phyloP scores from a whole-genome alignment of 192 early-diverging fungal species.

The Coemansia asiatica region DNA sequence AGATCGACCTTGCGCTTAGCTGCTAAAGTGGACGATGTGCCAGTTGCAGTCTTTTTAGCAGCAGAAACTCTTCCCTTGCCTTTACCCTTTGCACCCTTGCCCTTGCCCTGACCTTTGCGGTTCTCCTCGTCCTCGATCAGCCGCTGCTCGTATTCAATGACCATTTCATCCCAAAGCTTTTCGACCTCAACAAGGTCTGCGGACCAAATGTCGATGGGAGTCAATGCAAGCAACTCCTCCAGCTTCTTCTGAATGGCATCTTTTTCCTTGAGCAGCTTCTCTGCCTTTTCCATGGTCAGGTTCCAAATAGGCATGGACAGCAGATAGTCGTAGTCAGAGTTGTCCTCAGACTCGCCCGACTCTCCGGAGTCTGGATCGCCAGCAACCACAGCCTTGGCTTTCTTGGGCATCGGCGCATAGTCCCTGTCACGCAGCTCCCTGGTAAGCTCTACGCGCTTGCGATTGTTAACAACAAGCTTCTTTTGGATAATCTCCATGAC shows the following conservation, averaged over 20 bases:
- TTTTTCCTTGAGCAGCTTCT: constrained; percentile 72
- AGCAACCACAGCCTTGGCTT: constrained; percentile 47
- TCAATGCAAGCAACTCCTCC: constrained; percentile 59
- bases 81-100: constrained; percentile 24
- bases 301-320: constrained; percentile 88
- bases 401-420: constrained; percentile 64
- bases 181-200: constrained; percentile 83
- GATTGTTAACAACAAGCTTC: constrained; percentile 79
- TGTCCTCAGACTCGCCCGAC: constrained; percentile 24
- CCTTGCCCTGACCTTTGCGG: constrained; percentile 25
- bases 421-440: constrained; percentile 67
- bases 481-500: constrained; percentile 86
- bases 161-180: constrained; percentile 72
- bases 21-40: neutral
- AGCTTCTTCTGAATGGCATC: constrained; percentile 69
- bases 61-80: constrained; percentile 24
- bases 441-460: constrained; percentile 77
- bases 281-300: constrained; percentile 84
- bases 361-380: constrained; percentile 56
- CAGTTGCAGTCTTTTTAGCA: constrained; percentile 28
- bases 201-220: constrained; percentile 80
- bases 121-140: constrained; percentile 45
- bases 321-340: constrained; percentile 78
- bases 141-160: constrained; percentile 40
- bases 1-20: constrained; percentile 52